Conservation (phyloP, 2,329 filamentous ascomycete genomes). For the Iodosphaeria phyllophila region DNA sequence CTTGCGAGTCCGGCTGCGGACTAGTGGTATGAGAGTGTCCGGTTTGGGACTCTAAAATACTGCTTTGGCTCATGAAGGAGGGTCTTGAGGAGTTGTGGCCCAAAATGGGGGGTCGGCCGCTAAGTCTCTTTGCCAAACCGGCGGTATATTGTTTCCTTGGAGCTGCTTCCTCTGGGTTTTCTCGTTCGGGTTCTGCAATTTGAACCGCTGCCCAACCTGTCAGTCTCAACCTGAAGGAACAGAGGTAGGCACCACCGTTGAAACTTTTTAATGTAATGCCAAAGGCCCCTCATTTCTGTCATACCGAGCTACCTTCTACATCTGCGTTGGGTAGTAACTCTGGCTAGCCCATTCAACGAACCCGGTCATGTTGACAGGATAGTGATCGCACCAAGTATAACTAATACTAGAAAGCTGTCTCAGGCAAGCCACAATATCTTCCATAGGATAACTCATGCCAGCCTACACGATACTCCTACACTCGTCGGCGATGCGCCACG, state of each 20-base stretch:
- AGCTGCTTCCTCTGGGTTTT: conserved; percentile 15
- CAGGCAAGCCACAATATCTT: too few species aligned
- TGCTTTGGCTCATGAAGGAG: conserved; percentile 21
- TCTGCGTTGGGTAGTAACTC: too few species aligned
- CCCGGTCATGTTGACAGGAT: too few species aligned
- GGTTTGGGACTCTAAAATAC: conserved; percentile 14
- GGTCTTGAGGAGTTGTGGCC: conserved; percentile 22
- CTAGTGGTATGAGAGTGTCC: conserved; percentile 9
- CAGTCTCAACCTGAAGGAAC: neutral
- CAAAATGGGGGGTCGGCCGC: conserved; percentile 19
- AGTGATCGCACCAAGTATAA: neutral
- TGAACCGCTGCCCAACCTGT: conserved; percentile 30
- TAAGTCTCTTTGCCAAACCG: conserved; percentile 22
- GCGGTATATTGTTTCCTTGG: conserved; percentile 26
- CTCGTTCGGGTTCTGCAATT: conserved; percentile 27
- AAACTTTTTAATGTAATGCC: too few species aligned
- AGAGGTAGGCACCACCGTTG: neutral
- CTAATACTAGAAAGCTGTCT: too few species aligned
- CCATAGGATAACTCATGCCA: too few species aligned
- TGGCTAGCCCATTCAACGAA: too few species aligned
- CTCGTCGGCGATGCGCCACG: too few species aligned
- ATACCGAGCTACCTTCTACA: too few species aligned
- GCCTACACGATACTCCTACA: too few species aligned
- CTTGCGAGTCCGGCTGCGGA: conserved; percentile 8
- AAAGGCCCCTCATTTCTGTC: too few species aligned